Evolutionary conservation across 2,329 filamentous ascomycete genomes (phyloP), one percentile per base, ranked within the genome.

Genomic region (Diaporthe vexans): DNA sequence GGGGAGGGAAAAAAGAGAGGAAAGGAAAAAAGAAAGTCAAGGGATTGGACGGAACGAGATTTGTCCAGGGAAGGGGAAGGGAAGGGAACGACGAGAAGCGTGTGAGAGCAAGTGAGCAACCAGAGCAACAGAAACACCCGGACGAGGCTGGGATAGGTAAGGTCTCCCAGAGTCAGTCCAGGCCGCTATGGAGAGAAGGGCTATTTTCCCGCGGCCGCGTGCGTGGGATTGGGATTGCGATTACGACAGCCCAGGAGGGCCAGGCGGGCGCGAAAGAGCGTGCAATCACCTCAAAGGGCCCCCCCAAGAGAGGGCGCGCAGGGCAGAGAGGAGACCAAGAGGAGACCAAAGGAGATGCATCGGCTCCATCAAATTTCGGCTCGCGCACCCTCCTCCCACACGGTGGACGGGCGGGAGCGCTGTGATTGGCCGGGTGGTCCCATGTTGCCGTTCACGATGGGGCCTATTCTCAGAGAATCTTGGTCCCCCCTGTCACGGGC

Each of bases 321-420:
- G 61, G 61, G 10, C 37, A 40, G 11, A 51, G 37, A 51, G 37
- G 37, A 40, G 40, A 43, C 40, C 61, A 11, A 67, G 24, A 52
- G 46, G 61, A 67, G 63, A 37, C 46, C 63, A 68, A 68, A 68
- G 48, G 63, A 68, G 63, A 68, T 68, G 63, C 2, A 40, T 54
- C n/a, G 63, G 63, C 63, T 68, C 63, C 63, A 68, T 68, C 63
- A 68, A 68, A 68, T 68, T 68, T 68, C 63, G 63, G 63, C 63
- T 68, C 33, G 63, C 46, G 63, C 46, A 68, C 63, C 63, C 48
- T 54, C 40, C 63, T 51, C 46, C 63, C 46, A 54, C 63, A 54
- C 33, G 63, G n/a, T 54, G 63, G 48, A 54, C 13, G 63, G 29
- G 63, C 46, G 26, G 21, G 48, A 26, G 63, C 13, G 46, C 63